Conservation (phyloP, 257 asterid species). For the Marsdenia floribunda region DNA sequence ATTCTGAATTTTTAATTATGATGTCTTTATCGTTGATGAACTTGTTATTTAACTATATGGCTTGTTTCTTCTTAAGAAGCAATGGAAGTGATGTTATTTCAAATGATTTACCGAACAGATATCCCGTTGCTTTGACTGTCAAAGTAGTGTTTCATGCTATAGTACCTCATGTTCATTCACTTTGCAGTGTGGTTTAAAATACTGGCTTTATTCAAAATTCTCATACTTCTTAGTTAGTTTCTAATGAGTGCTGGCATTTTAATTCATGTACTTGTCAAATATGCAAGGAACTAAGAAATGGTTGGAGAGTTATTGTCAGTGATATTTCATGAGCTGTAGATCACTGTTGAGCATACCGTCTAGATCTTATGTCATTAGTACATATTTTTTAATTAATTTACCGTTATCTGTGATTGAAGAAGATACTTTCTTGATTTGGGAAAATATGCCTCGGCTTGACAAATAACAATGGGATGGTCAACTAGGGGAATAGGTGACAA, state of each 20-base stretch:
- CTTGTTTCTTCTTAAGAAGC: neutral
- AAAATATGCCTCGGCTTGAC: neutral
- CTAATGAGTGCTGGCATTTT: neutral
- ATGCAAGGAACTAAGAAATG: neutral
- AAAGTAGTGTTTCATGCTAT: neutral
- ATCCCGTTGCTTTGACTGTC: neutral
- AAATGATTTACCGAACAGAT: neutral
- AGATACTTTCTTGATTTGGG: neutral
- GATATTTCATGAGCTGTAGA: neutral
- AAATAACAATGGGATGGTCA: neutral
- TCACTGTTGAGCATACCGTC: neutral
- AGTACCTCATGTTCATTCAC: neutral
- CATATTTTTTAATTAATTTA: neutral
- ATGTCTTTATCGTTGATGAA: neutral
- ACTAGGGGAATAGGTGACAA: neutral
- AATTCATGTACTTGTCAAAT: neutral
- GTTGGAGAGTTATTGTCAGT: neutral
- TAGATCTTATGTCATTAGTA: neutral
- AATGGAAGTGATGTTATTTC: neutral
- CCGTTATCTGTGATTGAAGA: neutral
- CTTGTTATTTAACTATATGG: neutral
- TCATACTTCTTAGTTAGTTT: neutral
- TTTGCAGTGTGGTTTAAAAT: neutral
- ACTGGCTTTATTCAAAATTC: neutral
- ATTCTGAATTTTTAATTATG: slow-evolving; percentile 12